Percentiles rank a stretch among this genome's conserved stretches.
Evolutionary conservation across 2,329 filamentous ascomycete genomes (phyloP).

Genomic region (Lasiodiplodia citricola): DNA sequence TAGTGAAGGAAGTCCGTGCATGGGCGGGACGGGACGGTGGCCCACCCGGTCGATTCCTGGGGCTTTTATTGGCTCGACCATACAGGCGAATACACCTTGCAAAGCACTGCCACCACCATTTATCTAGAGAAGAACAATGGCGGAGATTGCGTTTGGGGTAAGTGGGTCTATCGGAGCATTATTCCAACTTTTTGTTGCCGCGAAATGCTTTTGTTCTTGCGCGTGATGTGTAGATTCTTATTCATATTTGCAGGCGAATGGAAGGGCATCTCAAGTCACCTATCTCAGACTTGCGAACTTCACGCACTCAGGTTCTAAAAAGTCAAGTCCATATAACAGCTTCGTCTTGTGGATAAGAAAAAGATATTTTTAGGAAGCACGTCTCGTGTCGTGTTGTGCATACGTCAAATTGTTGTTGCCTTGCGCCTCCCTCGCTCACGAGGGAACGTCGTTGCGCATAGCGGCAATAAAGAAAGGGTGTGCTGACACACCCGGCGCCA

Average conservation of each 20-base stretch:
- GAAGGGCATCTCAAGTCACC: too few species aligned
- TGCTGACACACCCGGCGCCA: not conserved
- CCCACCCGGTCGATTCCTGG: not conserved
- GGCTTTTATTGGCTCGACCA: not conserved
- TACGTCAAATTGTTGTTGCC: not conserved
- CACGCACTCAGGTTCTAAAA: too few species aligned
- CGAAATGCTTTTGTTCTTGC: too few species aligned
- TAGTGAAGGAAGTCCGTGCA: not conserved
- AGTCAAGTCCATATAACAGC: too few species aligned
- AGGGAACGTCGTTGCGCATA: not conserved
- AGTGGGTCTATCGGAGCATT: not conserved
- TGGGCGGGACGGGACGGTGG: not conserved
- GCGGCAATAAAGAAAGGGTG: not conserved
- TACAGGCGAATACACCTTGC: not conserved
- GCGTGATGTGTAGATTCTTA: too few species aligned
- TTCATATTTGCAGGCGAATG: too few species aligned
- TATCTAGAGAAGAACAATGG: not conserved
- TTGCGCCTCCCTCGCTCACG: not conserved
- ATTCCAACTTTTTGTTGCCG: too few species aligned
- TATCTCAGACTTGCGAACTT: too few species aligned
- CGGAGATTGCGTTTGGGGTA: not conserved
- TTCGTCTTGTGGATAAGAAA: too few species aligned
- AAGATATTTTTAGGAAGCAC: not conserved
- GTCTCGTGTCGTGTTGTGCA: not conserved
- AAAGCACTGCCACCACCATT: not conserved